A percentile compares a stretch with the other conserved stretches of the same genome.
Evolutionary conservation across 2,329 filamentous ascomycete species (phyloP).

Genomic region (Epichloe festucae): DNA sequence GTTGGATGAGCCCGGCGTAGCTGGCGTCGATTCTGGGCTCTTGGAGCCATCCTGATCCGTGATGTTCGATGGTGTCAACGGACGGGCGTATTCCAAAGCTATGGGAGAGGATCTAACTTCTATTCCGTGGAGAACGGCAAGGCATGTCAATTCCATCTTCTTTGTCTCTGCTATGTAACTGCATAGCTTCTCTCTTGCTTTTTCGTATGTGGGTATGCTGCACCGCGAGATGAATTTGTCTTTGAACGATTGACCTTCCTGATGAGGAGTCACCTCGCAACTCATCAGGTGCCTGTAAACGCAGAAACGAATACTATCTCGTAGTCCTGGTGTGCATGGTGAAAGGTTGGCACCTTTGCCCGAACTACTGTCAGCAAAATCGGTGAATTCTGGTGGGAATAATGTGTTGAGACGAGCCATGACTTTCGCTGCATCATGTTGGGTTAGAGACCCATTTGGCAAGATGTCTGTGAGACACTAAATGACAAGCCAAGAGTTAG

Average conservation of each 20-base stretch:
- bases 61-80: constrained; percentile 6
- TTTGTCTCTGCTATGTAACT: constrained; percentile 21
- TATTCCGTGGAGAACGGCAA: constrained; percentile 12
- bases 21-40: constrained; percentile 2
- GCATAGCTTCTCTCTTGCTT: constrained; percentile 16
- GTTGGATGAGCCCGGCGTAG: not conserved
- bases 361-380: constrained; percentile 8
- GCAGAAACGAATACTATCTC: constrained; percentile 22
- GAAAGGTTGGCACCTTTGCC: constrained; percentile 13
- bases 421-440: constrained; percentile 10
- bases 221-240: constrained; percentile 22
- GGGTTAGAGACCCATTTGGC: constrained; percentile 1
- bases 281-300: constrained; percentile 22
- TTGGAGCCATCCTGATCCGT: constrained; percentile 6
- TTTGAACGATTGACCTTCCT: constrained; percentile 13
- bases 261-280: constrained; percentile 8
- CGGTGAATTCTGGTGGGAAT: constrained; percentile 16
- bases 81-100: not conserved
- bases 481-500: not conserved
- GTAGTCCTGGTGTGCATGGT: constrained; percentile 19
- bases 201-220: constrained; percentile 17
- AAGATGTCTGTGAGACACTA: constrained; percentile 2
- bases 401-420: constrained; percentile 25
- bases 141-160: constrained; percentile 20
- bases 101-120: constrained; percentile 3